Base-by-base conservation (phyloP, 129 eudicot species). In the Arctium minus region DNA sequence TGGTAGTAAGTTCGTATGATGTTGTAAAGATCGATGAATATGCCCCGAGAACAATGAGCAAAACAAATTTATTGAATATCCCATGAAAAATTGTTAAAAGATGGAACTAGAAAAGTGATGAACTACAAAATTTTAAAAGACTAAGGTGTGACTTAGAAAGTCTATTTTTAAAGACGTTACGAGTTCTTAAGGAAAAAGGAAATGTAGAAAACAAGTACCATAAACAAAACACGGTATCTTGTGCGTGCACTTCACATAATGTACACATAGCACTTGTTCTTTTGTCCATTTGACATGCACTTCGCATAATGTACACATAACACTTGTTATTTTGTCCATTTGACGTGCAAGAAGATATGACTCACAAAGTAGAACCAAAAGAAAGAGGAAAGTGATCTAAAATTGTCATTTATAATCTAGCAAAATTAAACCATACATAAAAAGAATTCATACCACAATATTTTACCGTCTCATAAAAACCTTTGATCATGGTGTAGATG, bases 31-130 rank as follows among this genome's bases (percentile, higher is more conserved):
- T 31, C 44, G 70, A 60, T 62, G 35, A 39, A 73, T 18, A 78
- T 40, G 74, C 67, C 56, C 38, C 35, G 0, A 83, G 62, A 39
- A 79, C 80, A 40, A 42, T 17, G n/a, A 78, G 70, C 29, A 65
- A 78, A 78, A 73, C 70, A 72, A 32, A 6, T 1, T n/a, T 38
- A 39, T 5, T 3, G 87, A 12, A 73, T 40, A 15, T 72, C 38
- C 86, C 86, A 84, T 84, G 75, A 22, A 76, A 48, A 48, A 30
- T 29, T 76, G 64, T 27, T 9, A 22, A 22, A 22, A 22, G 27
- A 22, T 22, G 27, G 27, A 22, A 22, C 27, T 22, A 22, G 18
- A 30, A 53, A 53, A 29, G 18, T 75, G 65, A 22, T 65, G 32
- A 65, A 65, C 12, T 22, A 65, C 0, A 4, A 12, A 77, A 38